phyloP scores from a whole-genome alignment of 805 yeast species.

The Sugiyamaella chiloensis region DNA sequence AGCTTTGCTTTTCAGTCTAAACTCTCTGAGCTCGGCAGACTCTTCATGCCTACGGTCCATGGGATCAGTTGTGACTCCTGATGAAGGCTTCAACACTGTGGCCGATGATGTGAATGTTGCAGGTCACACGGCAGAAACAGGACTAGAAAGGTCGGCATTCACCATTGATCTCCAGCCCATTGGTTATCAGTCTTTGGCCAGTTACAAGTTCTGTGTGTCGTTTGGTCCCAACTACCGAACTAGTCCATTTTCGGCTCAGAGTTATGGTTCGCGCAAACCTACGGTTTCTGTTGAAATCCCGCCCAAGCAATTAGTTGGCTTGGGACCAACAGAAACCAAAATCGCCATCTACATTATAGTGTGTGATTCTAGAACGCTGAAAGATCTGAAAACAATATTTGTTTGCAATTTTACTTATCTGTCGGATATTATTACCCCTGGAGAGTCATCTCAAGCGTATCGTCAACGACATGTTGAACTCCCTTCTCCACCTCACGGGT shows the following conservation, averaged over 20 bases:
- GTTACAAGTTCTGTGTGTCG: conserved; percentile 9
- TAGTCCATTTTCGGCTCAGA: conserved; percentile 37
- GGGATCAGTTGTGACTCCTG: background rate
- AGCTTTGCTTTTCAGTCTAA: no score
- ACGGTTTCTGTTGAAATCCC: conserved; percentile 17
- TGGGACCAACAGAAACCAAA: background rate
- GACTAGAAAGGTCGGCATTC: conserved; percentile 14
- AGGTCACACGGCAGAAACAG: conserved; percentile 16
- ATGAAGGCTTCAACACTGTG: background rate
- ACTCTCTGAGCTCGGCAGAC: conserved; percentile 1
- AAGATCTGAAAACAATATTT: conserved; percentile 14
- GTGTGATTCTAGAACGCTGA: conserved; percentile 1
- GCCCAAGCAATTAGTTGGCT: conserved; percentile 9
- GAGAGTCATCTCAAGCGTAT: no score
- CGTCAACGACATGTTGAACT: no score
- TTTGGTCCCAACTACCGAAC: conserved; percentile 14
- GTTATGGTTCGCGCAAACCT: conserved; percentile 12
- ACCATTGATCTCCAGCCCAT: conserved; percentile 56
- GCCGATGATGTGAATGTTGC: conserved; percentile 10
- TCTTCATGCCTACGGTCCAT: conserved; percentile 1
- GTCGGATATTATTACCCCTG: background rate
- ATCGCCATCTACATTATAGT: conserved; percentile 16
- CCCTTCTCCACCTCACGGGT: no score
- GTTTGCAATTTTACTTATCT: conserved; percentile 20
- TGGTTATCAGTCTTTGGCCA: conserved; percentile 31